A percentile compares a stretch with the other conserved stretches of the same genome.
phyloP scores from a whole-genome alignment of 257 asterid genomes.

The Solanum chmielewskii region DNA sequence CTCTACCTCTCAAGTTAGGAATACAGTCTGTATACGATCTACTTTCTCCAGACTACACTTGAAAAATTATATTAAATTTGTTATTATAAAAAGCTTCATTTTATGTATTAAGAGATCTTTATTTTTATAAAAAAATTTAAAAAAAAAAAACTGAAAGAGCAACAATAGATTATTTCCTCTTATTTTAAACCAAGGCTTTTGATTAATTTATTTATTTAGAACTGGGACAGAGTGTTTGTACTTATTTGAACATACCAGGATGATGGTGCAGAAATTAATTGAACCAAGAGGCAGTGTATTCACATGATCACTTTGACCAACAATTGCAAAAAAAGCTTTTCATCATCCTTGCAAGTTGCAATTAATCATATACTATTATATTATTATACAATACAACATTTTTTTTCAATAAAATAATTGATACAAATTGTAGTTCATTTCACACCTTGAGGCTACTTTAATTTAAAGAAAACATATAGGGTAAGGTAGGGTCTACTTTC shows the following conservation, averaged over 20 bases:
- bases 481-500: not conserved
- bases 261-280: not conserved
- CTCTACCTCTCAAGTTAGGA: not conserved
- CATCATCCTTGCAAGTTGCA: not conserved
- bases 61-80: not conserved
- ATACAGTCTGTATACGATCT: fast-evolving
- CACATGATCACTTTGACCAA: not conserved
- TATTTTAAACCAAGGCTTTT: not conserved
- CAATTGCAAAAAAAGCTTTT: not conserved
- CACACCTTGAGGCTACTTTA: not conserved
- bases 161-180: not conserved
- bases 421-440: not conserved
- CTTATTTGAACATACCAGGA: not conserved
- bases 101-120: not conserved
- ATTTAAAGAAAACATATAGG: not conserved
- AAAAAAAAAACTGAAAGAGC: not conserved
- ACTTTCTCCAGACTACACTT: fast-evolving
- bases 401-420: not conserved
- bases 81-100: not conserved
- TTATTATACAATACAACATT: not conserved
- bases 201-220: not conserved
- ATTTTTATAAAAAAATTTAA: too few species aligned
- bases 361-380: not conserved
- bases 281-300: not conserved
- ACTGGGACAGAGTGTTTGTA: not conserved